Base-by-base conservation (phyloP, 495 filamentous ascomycete species). In the Hypomontagnella monticulosa region DNA sequence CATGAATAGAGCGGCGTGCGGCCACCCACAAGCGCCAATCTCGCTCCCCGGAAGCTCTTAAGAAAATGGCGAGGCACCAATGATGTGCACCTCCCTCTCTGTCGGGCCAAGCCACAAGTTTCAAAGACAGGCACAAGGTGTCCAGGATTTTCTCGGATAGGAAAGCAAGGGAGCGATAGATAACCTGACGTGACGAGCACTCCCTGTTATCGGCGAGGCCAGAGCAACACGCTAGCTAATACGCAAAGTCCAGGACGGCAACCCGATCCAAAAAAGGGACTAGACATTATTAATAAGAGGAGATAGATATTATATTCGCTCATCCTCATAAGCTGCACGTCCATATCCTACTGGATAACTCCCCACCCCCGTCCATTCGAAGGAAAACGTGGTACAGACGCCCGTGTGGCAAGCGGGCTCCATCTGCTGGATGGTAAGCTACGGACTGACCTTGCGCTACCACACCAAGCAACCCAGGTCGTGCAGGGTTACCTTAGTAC, bases 391-490 rank as follows among this genome's bases (percentile, higher is more conserved):
- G 60, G 66, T 61, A 56, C 59, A 46, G 56, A 69, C 46, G 55
- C 54, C 66, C 50, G 66, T 64, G 66, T 63, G 55, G 55, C 44
- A 37, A 57, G 58, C 18, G 56, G 37, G 60, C 37, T 64, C 60
- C 50, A 56, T 63, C 42, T 57, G n/a, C 50, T 55, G 18, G 38
- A 44, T 61, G 48, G 54, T 38, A 60, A 56, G 60, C 60, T 40
- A 69, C 66, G 50, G 66, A 60, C 60, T 63, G 60, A 64, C 59
- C 54, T 68, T 60, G 59, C 65, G 43, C 55, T 49, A 55, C 59
- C 40, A 56, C 52, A 62, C 52, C 33, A 41, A 49, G 36, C 37
- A 46, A 54, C 55, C 60, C 44, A 63, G 55, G 9, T 48, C 44
- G 16, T 57, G 56, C 66, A 64, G 60, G 66, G 66, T 56, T 64